A percentile compares a stretch with the other conserved stretches of the same genome.
These are phyloP conservation scores for Isabelozyma rhagii DNA, from an alignment of 805 yeast species.

Conservation along the genomic window DNA sequence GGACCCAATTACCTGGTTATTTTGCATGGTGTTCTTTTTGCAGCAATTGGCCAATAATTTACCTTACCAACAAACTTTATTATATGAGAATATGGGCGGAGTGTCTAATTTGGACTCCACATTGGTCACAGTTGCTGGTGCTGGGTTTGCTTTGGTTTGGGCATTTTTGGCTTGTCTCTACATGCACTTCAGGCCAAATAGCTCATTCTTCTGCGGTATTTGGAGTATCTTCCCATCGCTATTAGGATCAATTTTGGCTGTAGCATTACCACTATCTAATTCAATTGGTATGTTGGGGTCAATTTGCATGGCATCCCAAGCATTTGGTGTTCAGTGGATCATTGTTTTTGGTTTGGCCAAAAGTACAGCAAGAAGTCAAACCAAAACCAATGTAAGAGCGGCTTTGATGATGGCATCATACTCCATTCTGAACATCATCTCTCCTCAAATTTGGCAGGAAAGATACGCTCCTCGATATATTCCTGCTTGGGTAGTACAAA, in stretches of 20 bases:
- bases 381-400: slow-evolving; percentile 48
- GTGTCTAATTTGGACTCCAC: slow-evolving; percentile 43
- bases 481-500: slow-evolving; percentile 49
- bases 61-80: slow-evolving; percentile 49
- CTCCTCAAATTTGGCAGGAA: slow-evolving; percentile 55
- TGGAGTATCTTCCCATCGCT: slow-evolving; percentile 42
- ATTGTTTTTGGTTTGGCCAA: slow-evolving; percentile 24
- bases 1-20: slow-evolving; percentile 33
- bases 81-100: slow-evolving; percentile 45
- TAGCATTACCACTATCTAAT: slow-evolving; percentile 42
- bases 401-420: slow-evolving; percentile 44
- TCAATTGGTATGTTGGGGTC: slow-evolving; percentile 42
- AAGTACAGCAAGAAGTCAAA: slow-evolving; percentile 38
- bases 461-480: slow-evolving; percentile 40
- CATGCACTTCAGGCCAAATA: slow-evolving; percentile 26
- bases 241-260: slow-evolving; percentile 45
- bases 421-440: slow-evolving; percentile 48
- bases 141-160: slow-evolving; percentile 46
- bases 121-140: slow-evolving; percentile 51
- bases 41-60: slow-evolving; percentile 52
- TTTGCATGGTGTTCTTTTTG: slow-evolving; percentile 33
- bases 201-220: slow-evolving; percentile 31
- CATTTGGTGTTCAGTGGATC: slow-evolving; percentile 41
- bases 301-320: slow-evolving; percentile 44
- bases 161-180: slow-evolving; percentile 34